Evolutionary conservation across 1,284 basidiomycete species (phyloP), one percentile per base, ranked within the genome.

Genomic region (Tilletia caries): DNA sequence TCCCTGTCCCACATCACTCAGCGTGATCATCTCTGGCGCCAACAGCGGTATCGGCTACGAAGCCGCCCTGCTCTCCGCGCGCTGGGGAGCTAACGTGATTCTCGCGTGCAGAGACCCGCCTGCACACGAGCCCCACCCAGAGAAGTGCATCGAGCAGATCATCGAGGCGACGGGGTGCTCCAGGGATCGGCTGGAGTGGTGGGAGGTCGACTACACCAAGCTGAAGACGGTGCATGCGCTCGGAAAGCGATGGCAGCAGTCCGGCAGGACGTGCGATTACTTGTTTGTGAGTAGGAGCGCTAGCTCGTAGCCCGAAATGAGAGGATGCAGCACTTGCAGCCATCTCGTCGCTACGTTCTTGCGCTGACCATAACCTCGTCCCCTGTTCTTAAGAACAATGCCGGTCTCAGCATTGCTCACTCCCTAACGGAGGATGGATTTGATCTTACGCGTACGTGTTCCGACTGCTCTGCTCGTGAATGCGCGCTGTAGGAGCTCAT

Each of bases 1-100:
- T 27, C n/a, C n/a, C n/a, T n/a, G n/a, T n/a, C n/a, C n/a, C n/a
- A n/a, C n/a, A n/a, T n/a, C n/a, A n/a, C 6, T 29, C 58, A 62
- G 58, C 20, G 78, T 77, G 20, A 68, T 79, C 58, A 71, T 79
- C 66, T 73, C 73, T 13, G 78, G 78, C 1, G 60, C 69, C 29
- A 79, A 79, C 67, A 71, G 68, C 20, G 78, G 78, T 20, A 78
- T 79, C 29, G 78, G 78, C 27, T 72, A 75, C 37, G 60, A 78
- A 52, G 76, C 77, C 0, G 77, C 77, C 1, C 62, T 71, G 50
- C 69, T 68, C 46, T 79, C 76, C 46, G 77, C 74, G 23, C 25
- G 23, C 6, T 73, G 74, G 2, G 77, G 77, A 1, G 77, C 77
- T 2, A 74, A 20, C 10, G 77, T 79, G 5, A 66, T 79, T 52